Percentiles rank a stretch among this genome's conserved stretches.
These are phyloP conservation scores for Neurospora cerealis DNA, from an alignment of 495 filamentous ascomycete species.

Conservation along the genomic window DNA sequence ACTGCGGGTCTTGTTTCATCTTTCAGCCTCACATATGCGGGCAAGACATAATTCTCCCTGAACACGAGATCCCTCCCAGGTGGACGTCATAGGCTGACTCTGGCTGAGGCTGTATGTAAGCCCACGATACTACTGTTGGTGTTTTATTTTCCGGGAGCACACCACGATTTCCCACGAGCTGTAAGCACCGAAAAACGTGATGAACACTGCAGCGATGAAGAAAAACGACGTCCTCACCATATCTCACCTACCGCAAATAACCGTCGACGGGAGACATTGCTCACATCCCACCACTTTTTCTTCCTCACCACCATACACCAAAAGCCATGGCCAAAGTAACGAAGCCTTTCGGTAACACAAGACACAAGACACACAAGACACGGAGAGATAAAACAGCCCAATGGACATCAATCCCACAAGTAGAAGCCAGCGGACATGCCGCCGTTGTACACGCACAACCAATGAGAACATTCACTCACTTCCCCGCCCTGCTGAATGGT, in stretches of 20 bases:
- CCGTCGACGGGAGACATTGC: not conserved
- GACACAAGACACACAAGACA: not conserved
- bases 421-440: not conserved
- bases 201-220: not conserved
- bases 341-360: not conserved
- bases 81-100: not conserved
- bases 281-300: not conserved
- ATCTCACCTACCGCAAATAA: not conserved
- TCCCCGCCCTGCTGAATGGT: not conserved
- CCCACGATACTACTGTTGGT: not conserved
- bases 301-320: not conserved
- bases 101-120: not conserved
- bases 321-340: not conserved
- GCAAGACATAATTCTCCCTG: not conserved
- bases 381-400: not conserved
- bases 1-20: not conserved
- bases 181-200: not conserved
- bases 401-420: not conserved
- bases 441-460: not conserved
- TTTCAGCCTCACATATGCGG: not conserved
- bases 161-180: not conserved
- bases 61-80: not conserved
- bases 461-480: not conserved
- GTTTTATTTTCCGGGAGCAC: not conserved
- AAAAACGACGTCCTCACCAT: not conserved